Percentiles rank a stretch among this genome's conserved stretches.
Conservation (phyloP, 768 basidiomycete genomes). For the Naganishia onofrii region DNA sequence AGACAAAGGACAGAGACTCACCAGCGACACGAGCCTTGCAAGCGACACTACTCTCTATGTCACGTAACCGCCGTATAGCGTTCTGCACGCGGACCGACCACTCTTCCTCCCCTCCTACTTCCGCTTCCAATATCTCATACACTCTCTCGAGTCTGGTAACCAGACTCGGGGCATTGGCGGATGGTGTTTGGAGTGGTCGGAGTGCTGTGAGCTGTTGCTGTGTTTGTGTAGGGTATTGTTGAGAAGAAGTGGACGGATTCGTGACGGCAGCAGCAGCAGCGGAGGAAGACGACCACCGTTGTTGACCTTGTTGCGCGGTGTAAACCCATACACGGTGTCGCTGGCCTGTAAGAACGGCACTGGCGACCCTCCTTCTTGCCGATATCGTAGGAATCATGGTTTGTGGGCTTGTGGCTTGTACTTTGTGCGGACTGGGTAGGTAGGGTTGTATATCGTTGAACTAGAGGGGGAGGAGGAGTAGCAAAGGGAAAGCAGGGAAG, state of each 20-base stretch:
- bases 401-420: too few species aligned
- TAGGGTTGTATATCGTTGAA: too few species aligned
- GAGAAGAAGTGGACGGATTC: too few species aligned
- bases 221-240: too few species aligned
- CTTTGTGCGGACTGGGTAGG: too few species aligned
- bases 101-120: conserved; percentile 41
- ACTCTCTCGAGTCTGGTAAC: background rate
- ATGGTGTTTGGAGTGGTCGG: background rate
- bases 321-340: too few species aligned
- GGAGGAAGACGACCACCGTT: background rate
- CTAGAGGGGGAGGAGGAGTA: background rate
- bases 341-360: too few species aligned
- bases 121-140: conserved; percentile 33
- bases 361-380: too few species aligned
- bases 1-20: background rate
- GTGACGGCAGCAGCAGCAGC: too few species aligned
- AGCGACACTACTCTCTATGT: background rate
- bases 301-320: background rate
- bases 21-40: conserved; percentile 5
- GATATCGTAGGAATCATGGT: too few species aligned
- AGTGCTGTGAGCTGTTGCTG: background rate
- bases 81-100: conserved; percentile 36
- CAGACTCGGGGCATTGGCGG: background rate
- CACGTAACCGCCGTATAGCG: conserved; percentile 32
- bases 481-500: background rate